Evolutionary conservation across 257 asterid species (phyloP), one percentile per base, ranked within the genome.

Genomic region (Solanum microdontum): DNA sequence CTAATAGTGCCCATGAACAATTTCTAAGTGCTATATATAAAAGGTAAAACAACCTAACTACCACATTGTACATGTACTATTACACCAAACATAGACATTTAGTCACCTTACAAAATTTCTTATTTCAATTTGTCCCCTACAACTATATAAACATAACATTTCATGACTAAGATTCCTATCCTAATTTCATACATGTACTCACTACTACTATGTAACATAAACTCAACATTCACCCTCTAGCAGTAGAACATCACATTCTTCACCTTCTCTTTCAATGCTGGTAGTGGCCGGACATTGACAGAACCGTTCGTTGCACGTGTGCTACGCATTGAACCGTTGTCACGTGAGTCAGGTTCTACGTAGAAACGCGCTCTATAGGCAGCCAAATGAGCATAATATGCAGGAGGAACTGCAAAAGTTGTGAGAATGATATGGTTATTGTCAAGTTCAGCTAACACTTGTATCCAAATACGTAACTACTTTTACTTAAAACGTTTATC

Each of bases 241-340:
- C 99, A 97, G 43, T 97, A 97, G 89, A 97, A 97, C 99, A 97
- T 97, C 43, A 96, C 99, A 85, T 98, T 93, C 69, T 96, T 96
- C 90, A 96, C 99, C 90, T 96, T 96, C 74, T 97, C 99, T 85
- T 97, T 97, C 26, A 97, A 91, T 32, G 98, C 98, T 19, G 99
- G 99, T 15, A 97, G 86, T 8, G 97, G 97, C 2, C 99, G 95
- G 24, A 97, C 97, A 0, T 95, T 96, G 4, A 94, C 76, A 87
- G 92, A 96, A 60, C 96, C 95, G 0, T 88, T 90, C 28, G 92
- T 90, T 11, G 90, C 73, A n/a, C 87, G 84, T 88, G 91, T 94
- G 79, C 94, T 84, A 24, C 91, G 37, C 33, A 87, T 37, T 34
- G 87, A 84, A 19, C 94, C 92, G 5, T 80, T 90, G 84, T 93